These are phyloP conservation scores for Sarocladiaceae sp. DNA, from an alignment of 2,329 filamentous ascomycete species.

Conservation along the genomic window DNA sequence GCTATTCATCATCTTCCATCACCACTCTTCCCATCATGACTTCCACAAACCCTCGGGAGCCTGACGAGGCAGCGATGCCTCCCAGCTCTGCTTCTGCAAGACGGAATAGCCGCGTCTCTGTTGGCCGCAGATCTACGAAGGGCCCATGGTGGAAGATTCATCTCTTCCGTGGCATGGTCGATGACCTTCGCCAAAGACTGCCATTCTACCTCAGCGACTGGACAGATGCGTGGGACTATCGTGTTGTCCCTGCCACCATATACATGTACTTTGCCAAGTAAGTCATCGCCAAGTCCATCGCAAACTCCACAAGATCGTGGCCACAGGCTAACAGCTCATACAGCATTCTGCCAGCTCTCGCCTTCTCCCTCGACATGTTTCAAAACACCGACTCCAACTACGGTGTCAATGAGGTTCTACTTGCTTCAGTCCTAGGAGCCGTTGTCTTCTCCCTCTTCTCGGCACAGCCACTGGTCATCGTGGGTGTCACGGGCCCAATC, in stretches of 20 bases:
- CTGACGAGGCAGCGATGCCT: constrained; percentile 4
- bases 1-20: no score
- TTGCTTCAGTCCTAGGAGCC: constrained; percentile 75
- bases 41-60: neutral
- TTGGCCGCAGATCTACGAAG: neutral
- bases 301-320: constrained; percentile 14
- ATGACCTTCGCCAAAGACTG: constrained; percentile 66
- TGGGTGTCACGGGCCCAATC: constrained; percentile 78
- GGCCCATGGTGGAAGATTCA: constrained; percentile 65
- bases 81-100: neutral
- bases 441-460: constrained; percentile 75
- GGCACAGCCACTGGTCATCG: constrained; percentile 82
- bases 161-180: constrained; percentile 71
- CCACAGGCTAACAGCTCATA: constrained; percentile 1
- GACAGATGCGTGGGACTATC: constrained; percentile 84
- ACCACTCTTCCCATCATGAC: neutral
- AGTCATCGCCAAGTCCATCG: constrained; percentile 15
- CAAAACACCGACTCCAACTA: constrained; percentile 78
- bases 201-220: constrained; percentile 81
- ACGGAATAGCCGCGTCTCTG: neutral
- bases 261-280: constrained; percentile 97
- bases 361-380: constrained; percentile 92
- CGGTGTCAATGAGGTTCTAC: constrained; percentile 85
- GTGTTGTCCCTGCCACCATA: constrained; percentile 77
- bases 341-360: constrained; percentile 79